Evolutionary conservation across 2,329 filamentous ascomycete genomes (phyloP).

Genomic region (Alternaria atra): DNA sequence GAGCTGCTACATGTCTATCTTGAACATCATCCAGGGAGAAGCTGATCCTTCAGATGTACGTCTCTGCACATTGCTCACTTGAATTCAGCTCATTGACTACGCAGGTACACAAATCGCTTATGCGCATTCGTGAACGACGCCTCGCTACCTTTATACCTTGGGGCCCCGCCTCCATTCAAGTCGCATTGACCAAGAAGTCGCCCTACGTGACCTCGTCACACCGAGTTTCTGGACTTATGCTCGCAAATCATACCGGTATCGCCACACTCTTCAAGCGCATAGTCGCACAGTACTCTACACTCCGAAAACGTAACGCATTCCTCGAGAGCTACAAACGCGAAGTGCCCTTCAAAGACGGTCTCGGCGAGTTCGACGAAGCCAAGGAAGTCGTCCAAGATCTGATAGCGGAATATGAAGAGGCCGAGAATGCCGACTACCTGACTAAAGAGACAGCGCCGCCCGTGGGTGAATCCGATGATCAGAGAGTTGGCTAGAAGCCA

Average conservation of each 20-base stretch:
- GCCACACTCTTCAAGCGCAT: conserved; percentile 97
- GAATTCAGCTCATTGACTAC: conserved; percentile 13
- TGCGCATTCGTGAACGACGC: conserved; percentile 92
- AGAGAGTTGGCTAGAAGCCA: conserved; percentile 33
- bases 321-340: conserved; percentile 97
- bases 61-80: background rate
- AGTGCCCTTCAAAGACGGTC: conserved; percentile 87
- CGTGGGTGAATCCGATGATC: conserved; percentile 43
- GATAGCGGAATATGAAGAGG: conserved; percentile 94
- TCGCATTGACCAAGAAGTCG: conserved; percentile 94
- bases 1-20: conserved; percentile 98
- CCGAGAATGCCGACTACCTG: conserved; percentile 89
- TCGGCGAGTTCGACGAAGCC: conserved; percentile 95
- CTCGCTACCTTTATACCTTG: conserved; percentile 97
- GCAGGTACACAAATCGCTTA: conserved; percentile 90
- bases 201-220: conserved; percentile 95
- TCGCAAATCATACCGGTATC: conserved; percentile 97
- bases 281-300: conserved; percentile 87
- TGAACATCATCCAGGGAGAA: conserved; percentile 99
- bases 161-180: conserved; percentile 97
- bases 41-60: conserved; percentile 90
- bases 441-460: conserved; percentile 70
- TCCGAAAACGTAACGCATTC: conserved; percentile 96
- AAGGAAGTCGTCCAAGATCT: conserved; percentile 89
- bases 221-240: conserved; percentile 94